Evolutionary conservation across 2,329 filamentous ascomycete species (phyloP).

Genomic region (Calonectria ilicicola): DNA sequence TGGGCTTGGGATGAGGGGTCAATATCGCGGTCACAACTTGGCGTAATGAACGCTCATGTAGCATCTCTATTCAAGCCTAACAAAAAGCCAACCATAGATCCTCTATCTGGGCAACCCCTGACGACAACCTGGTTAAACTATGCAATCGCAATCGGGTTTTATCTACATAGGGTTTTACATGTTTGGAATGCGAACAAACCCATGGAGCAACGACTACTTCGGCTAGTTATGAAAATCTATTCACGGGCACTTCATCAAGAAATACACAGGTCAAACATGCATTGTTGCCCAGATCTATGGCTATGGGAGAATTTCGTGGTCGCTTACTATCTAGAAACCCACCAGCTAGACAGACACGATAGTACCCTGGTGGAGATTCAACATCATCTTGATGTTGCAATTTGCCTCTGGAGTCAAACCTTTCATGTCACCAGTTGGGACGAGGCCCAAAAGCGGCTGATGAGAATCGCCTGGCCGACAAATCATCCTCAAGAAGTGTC

Average conservation of each 20-base stretch:
- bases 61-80: neutral
- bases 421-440: neutral
- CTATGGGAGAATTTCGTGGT: neutral
- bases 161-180: neutral
- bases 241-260: neutral
- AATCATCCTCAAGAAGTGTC: neutral
- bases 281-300: neutral
- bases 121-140: neutral
- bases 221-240: neutral
- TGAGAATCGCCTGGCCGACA: neutral
- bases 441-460: neutral
- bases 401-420: neutral
- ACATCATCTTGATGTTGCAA: neutral
- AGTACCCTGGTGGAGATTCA: neutral
- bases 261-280: neutral
- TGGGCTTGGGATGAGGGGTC: neutral
- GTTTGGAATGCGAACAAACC: neutral
- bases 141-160: neutral
- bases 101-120: neutral
- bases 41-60: neutral
- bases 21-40: neutral
- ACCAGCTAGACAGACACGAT: neutral
- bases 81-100: neutral
- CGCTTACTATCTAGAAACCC: neutral
- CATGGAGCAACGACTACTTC: neutral